A percentile compares a stretch with the other conserved stretches of the same genome.
phyloP scores from a whole-genome alignment of 352 stramenopile species.

The Phytophthora pluvialis region DNA sequence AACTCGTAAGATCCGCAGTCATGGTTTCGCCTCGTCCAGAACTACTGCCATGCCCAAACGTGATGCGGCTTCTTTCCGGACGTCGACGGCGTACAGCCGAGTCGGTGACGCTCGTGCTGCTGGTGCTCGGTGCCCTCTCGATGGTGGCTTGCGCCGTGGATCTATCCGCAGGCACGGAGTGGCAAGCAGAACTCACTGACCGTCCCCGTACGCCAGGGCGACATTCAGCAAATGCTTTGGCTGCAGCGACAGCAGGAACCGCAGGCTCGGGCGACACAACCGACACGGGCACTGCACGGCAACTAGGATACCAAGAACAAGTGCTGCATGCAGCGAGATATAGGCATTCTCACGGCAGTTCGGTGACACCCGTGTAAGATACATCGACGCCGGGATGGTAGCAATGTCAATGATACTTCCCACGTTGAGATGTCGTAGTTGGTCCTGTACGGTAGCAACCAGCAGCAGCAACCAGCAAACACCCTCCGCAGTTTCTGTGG shows the following conservation, averaged over 20 bases:
- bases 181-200: constrained; percentile 4
- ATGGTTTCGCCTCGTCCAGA: too few relatives aligned
- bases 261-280: constrained; percentile 15
- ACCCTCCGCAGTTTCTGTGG: too few relatives aligned
- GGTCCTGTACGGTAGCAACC: too few relatives aligned
- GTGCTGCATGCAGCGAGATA: constrained; percentile 44
- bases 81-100: constrained; percentile 2
- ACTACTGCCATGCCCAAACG: too few relatives aligned
- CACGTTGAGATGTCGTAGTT: too few relatives aligned
- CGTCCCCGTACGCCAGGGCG: not conserved
- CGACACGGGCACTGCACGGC: constrained; percentile 22
- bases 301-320: constrained; percentile 20
- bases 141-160: constrained; percentile 14
- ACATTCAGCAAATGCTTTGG: constrained; percentile 9
- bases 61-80: too few relatives aligned
- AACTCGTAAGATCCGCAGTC: too few relatives aligned
- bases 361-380: constrained; percentile 5
- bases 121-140: constrained; percentile 7
- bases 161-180: not conserved
- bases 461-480: too few relatives aligned
- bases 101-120: constrained; percentile 10
- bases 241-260: constrained; percentile 22
- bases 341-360: constrained; percentile 38
- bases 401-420: too few relatives aligned
- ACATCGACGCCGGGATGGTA: too few relatives aligned